A percentile compares a stretch with the other conserved stretches of the same genome.
phyloP scores from a whole-genome alignment of 805 yeast species.

The Candida michaelii region DNA sequence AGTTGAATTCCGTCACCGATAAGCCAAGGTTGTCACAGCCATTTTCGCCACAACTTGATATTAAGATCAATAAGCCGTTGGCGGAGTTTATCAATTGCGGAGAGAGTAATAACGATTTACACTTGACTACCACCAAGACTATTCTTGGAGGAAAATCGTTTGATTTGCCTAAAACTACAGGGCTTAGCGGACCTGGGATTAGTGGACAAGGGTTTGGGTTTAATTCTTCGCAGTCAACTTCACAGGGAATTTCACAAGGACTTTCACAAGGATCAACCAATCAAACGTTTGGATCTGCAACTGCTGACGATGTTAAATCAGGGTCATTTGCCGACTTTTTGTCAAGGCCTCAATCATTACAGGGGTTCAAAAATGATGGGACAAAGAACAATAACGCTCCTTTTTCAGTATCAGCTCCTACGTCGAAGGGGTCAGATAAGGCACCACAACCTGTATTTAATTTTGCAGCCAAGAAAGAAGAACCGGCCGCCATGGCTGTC shows the following conservation, averaged over 20 bases:
- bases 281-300: too few species aligned
- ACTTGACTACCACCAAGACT: conserved; percentile 12
- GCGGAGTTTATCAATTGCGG: conserved; percentile 37
- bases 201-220: too few species aligned
- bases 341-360: conserved; percentile 1
- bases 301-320: conserved; percentile 9
- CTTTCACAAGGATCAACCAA: too few species aligned
- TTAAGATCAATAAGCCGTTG: conserved; percentile 22
- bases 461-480: not conserved
- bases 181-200: too few species aligned
- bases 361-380: not conserved
- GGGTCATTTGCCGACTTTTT: conserved; percentile 18
- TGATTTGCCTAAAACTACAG: conserved; percentile 1
- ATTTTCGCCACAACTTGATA: conserved; percentile 31
- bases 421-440: not conserved
- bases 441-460: not conserved
- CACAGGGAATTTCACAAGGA: not conserved
- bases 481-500: conserved; percentile 3
- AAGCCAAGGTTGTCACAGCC: conserved; percentile 40
- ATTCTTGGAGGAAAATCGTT: not conserved
- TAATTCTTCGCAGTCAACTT: too few species aligned
- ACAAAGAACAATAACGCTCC: not conserved
- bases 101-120: conserved; percentile 26
- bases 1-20: conserved; percentile 36
- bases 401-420: not conserved